A percentile compares a stretch with the other conserved stretches of the same genome.
Conservation (phyloP, 2,329 filamentous ascomycete species). For the Bimuria novae-zelandiae region DNA sequence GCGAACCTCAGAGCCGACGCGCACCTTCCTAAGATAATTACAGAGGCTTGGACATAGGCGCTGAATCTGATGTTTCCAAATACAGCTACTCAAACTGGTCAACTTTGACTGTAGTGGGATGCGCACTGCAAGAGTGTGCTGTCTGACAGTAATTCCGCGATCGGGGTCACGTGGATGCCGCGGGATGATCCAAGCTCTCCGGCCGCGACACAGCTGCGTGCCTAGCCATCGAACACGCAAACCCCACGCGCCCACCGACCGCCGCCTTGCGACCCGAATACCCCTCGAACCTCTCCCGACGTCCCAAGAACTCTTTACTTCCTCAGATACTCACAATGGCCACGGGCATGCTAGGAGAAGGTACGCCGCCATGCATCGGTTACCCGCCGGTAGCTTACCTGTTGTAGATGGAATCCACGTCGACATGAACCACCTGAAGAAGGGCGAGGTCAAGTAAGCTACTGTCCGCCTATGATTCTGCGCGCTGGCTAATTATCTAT, state of each 20-base stretch:
- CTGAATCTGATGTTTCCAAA: no score
- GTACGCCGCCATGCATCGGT: slow-evolving; percentile 23
- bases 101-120: no score
- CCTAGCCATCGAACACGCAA: no score
- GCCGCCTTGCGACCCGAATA: slow-evolving; percentile 3
- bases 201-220: no score
- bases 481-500: slow-evolving; percentile 26
- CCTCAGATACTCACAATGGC: slow-evolving; percentile 30
- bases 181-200: no score
- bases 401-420: slow-evolving; percentile 93
- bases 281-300: not conserved
- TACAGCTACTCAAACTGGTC: no score
- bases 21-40: not conserved
- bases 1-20: not conserved
- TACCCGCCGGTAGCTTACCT: slow-evolving; percentile 30
- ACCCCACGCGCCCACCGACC: slow-evolving; percentile 7
- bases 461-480: not conserved
- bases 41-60: no score
- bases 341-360: slow-evolving; percentile 47
- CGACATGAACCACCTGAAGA: slow-evolving; percentile 98
- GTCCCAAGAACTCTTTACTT: not conserved
- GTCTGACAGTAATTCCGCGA: no score
- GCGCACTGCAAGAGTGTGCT: no score
- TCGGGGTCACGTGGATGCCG: no score
- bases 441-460: slow-evolving; percentile 96